Percentiles rank a stretch among this genome's conserved stretches.
Conservation (phyloP, 1,284 basidiomycete genomes). For the Retiboletus flavoniger region DNA sequence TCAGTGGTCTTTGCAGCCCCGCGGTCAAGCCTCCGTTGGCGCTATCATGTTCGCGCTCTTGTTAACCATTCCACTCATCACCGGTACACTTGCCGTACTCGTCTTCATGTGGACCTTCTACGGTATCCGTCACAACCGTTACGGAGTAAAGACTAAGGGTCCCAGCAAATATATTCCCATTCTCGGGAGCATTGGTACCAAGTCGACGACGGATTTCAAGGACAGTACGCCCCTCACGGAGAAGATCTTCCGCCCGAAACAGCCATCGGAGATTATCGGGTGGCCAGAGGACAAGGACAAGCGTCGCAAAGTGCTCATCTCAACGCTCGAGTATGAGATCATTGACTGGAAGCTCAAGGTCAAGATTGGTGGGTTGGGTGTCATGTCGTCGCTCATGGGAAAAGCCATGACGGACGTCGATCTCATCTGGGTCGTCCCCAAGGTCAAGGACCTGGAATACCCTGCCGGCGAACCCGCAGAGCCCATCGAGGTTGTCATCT, state of each 20-base stretch:
- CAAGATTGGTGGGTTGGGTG: constrained; percentile 94
- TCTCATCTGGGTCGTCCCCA: constrained; percentile 88
- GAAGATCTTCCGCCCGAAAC: constrained; percentile 62
- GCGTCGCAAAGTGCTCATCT: constrained; percentile 84
- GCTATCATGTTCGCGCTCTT: constrained; percentile 85
- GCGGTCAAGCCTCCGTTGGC: constrained; percentile 76
- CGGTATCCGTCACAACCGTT: constrained; percentile 90
- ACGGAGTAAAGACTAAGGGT: constrained; percentile 72
- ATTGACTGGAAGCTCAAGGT: constrained; percentile 96
- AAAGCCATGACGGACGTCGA: constrained; percentile 96
- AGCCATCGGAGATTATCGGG: constrained; percentile 70
- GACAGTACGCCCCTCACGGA: constrained; percentile 55
- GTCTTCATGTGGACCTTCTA: constrained; percentile 96
- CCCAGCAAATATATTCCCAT: constrained; percentile 77
- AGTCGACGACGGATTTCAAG: constrained; percentile 62
- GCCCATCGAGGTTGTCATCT: constrained; percentile 93
- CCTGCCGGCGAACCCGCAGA: constrained; percentile 86
- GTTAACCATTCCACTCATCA: constrained; percentile 78
- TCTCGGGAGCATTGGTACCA: constrained; percentile 62
- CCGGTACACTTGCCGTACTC: constrained; percentile 75
- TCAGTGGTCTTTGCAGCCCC: constrained; percentile 76
- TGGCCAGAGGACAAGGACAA: constrained; percentile 92
- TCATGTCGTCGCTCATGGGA: constrained; percentile 95
- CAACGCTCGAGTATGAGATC: constrained; percentile 92
- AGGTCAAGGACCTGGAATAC: constrained; percentile 91